Evolutionary conservation across 176 grass and related monocot species (phyloP).

Genomic region (Chloris gayana): DNA sequence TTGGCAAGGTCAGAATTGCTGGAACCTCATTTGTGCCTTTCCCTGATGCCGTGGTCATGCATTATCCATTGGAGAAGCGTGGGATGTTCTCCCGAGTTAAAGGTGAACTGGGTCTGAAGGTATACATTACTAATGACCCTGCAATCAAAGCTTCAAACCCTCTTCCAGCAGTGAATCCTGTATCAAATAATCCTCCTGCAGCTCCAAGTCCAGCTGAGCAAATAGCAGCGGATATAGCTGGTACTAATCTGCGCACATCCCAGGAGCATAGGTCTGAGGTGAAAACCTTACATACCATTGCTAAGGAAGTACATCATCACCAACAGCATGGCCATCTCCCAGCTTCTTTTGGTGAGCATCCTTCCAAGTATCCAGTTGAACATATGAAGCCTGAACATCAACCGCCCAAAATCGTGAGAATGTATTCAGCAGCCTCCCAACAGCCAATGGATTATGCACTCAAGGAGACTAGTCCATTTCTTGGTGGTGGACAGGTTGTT

Average conservation of each 20-base stretch:
- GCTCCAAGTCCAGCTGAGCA: constrained; percentile 50
- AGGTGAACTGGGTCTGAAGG: constrained; percentile 84
- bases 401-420: constrained; percentile 71
- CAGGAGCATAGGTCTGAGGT: constrained; percentile 59
- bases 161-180: constrained; percentile 70
- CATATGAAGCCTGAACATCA: constrained; percentile 73
- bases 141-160: constrained; percentile 80
- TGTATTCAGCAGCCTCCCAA: constrained; percentile 85
- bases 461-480: constrained; percentile 92
- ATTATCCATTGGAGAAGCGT: constrained; percentile 91
- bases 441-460: constrained; percentile 89
- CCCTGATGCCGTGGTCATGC: constrained; percentile 77
- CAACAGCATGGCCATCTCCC: constrained; percentile 57
- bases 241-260: constrained; percentile 42
- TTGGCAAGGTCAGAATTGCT: constrained; percentile 91
- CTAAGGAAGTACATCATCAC: constrained; percentile 70
- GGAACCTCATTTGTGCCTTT: constrained; percentile 91
- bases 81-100: constrained; percentile 94
- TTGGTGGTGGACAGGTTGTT: constrained; percentile 93
- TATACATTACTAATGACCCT: constrained; percentile 90
- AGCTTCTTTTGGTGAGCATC: constrained; percentile 52
- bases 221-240: constrained; percentile 51
- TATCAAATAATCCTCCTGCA: constrained; percentile 53
- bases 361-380: constrained; percentile 60
- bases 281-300: constrained; percentile 73